These are phyloP conservation scores for Pontederia paniculata DNA, from an alignment of 176 grass and related monocot species.

Conservation along the genomic window DNA sequence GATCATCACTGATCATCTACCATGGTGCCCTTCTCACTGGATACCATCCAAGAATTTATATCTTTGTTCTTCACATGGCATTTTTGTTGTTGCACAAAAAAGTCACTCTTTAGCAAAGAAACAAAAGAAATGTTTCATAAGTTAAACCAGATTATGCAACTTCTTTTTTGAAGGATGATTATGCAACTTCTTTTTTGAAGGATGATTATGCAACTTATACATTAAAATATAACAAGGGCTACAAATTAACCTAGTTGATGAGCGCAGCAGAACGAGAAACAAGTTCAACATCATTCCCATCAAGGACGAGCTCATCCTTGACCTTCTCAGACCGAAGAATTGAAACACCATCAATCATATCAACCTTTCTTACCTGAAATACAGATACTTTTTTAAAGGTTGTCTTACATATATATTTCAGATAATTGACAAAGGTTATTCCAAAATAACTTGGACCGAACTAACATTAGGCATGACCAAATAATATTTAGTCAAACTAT, in stretches of 20 bases:
- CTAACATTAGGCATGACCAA: too few relatives aligned
- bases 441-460: too few relatives aligned
- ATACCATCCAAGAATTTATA: neutral
- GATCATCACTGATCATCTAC: neutral
- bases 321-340: slow-evolving; percentile 66
- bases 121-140: neutral
- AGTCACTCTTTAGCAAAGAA: neutral
- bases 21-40: neutral
- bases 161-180: too few relatives aligned
- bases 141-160: too few relatives aligned
- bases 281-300: slow-evolving; percentile 75
- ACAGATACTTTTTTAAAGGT: too few relatives aligned
- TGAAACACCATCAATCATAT: slow-evolving; percentile 63
- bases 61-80: neutral
- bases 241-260: slow-evolving; percentile 50
- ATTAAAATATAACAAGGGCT: too few relatives aligned
- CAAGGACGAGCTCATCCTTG: slow-evolving; percentile 65
- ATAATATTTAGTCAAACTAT: too few relatives aligned
- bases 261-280: slow-evolving; percentile 66
- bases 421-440: neutral
- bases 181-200: too few relatives aligned
- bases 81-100: neutral
- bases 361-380: slow-evolving; percentile 78
- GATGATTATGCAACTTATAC: too few relatives aligned
- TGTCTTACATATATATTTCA: neutral